Evolutionary conservation across 2,329 filamentous ascomycete genomes (phyloP), one percentile per base, ranked within the genome.

Genomic region (Xylaria sp.): DNA sequence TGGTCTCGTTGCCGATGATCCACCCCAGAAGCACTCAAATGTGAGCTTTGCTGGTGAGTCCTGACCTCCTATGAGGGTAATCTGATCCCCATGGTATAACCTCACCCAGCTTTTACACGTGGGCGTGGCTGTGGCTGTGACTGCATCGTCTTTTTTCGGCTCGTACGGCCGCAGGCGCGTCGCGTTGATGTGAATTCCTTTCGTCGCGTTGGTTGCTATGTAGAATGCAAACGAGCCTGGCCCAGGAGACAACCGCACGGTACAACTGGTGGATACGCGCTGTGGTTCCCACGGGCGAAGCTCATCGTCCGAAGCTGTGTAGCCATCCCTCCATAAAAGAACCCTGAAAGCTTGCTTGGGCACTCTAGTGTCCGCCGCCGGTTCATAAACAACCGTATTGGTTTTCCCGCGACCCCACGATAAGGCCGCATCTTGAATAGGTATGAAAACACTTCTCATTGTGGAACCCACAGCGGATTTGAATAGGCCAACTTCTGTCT

Each of bases 291-390:
- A 83, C 55, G 81, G 81, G 42, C 78, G 77, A 55, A 79, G 69
- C 19, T 83, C 80, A 52, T 78, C 80, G 53, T 77, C 77, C 6
- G 82, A 79, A 59, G 90, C 87, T 19, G 57, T 65, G 59, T 87
- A 87, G 9, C 83, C 83, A 0, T 86, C 81, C 58, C 83, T 86
- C 81, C 88, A 91, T 35, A 94, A 83, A 39, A 91, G 79, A 44
- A 97, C 78, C 68, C 90, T 88, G 66, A 96, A 85, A 0, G 90
- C 91, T 63, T 87, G 87, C 70, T 93, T 93, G 1, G 92, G 91
- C 42, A 97, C 84, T 13, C 86, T 87, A 1, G 79, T 81, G 65
- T 97, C 91, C 23, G 77, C 75, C 35, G 73, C 76, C 52, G 86
- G 78, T 0, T 81, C 74, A 68, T 92, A 90, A 2, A 86, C 78